Evolutionary conservation across 805 yeast species (phyloP).

Genomic region (Pichia ethanolica): DNA sequence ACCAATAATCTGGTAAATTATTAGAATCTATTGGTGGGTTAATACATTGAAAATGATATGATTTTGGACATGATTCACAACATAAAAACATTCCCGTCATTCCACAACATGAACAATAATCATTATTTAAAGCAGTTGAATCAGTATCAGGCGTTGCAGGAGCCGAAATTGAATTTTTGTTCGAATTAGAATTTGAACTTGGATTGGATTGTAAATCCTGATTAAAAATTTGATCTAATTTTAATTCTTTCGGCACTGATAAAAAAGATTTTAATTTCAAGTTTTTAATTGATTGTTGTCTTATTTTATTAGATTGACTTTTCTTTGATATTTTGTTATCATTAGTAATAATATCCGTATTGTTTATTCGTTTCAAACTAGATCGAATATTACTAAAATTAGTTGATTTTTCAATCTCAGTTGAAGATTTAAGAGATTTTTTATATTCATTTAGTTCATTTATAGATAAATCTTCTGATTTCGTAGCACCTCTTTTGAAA

Average conservation of each 20-base stretch:
- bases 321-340: too few relatives aligned
- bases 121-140: slow-evolving; percentile 51
- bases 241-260: not conserved
- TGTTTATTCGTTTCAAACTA: not conserved
- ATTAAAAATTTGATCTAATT: not conserved
- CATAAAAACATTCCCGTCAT: slow-evolving; percentile 85
- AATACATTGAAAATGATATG: slow-evolving; percentile 87
- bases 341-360: not conserved
- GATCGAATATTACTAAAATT: slow-evolving; percentile 14
- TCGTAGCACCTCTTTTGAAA: not conserved
- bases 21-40: slow-evolving; percentile 82
- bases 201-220: too few relatives aligned
- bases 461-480: too few relatives aligned
- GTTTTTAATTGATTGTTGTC: not conserved
- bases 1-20: slow-evolving; percentile 82
- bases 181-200: too few relatives aligned
- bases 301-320: not conserved
- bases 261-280: slow-evolving; percentile 6
- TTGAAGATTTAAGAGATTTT: not conserved
- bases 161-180: too few relatives aligned
- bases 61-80: slow-evolving; percentile 87
- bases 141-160: slow-evolving; percentile 6
- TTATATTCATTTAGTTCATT: not conserved
- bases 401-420: slow-evolving; percentile 5
- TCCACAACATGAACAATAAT: slow-evolving; percentile 86